Conservation (phyloP, 2,329 filamentous ascomycete species). For the Pyricularia sp. region DNA sequence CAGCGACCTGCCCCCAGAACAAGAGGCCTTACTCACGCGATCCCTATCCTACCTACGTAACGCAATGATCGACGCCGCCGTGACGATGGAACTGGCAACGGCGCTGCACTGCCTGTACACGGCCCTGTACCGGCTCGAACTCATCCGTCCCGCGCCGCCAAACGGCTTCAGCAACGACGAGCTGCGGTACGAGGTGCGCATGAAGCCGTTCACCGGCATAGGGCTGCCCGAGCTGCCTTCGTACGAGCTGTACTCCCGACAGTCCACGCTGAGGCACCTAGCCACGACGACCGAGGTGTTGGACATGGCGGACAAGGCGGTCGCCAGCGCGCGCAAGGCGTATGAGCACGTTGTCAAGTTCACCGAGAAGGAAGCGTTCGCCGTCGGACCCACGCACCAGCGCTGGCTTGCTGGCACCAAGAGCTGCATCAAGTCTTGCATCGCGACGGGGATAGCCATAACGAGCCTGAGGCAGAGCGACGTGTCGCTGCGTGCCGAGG, state of each 20-base stretch:
- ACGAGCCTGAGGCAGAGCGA: slow-evolving; percentile 46
- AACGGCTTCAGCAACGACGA: slow-evolving; percentile 58
- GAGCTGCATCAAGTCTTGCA: slow-evolving; percentile 58
- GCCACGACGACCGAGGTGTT: slow-evolving; percentile 28
- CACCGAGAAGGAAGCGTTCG: slow-evolving; percentile 41
- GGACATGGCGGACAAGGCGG: slow-evolving; percentile 33
- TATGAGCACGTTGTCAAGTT: slow-evolving; percentile 48
- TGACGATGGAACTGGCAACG: slow-evolving; percentile 47
- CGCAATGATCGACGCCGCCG: slow-evolving; percentile 55
- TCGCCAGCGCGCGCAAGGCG: slow-evolving; percentile 40
- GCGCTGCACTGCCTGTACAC: slow-evolving; percentile 55
- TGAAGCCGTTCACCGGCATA: slow-evolving; percentile 71
- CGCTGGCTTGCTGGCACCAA: slow-evolving; percentile 53
- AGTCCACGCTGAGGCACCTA: slow-evolving; percentile 29
- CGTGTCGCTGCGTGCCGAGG: slow-evolving; percentile 32
- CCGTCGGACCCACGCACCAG: slow-evolving; percentile 41
- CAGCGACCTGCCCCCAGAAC: slow-evolving; percentile 15
- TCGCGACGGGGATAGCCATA: slow-evolving; percentile 58
- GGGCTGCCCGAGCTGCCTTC: slow-evolving; percentile 58
- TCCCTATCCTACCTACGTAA: slow-evolving; percentile 48
- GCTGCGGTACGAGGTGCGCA: slow-evolving; percentile 72
- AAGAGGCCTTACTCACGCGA: slow-evolving; percentile 34
- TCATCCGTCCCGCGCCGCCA: slow-evolving; percentile 36
- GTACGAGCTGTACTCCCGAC: slow-evolving; percentile 48
- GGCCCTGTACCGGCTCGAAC: slow-evolving; percentile 47